Evolutionary conservation across 2,329 filamentous ascomycete species (phyloP), one percentile per base, ranked within the genome.

Genomic region (Trichoderma citrinoviride): DNA sequence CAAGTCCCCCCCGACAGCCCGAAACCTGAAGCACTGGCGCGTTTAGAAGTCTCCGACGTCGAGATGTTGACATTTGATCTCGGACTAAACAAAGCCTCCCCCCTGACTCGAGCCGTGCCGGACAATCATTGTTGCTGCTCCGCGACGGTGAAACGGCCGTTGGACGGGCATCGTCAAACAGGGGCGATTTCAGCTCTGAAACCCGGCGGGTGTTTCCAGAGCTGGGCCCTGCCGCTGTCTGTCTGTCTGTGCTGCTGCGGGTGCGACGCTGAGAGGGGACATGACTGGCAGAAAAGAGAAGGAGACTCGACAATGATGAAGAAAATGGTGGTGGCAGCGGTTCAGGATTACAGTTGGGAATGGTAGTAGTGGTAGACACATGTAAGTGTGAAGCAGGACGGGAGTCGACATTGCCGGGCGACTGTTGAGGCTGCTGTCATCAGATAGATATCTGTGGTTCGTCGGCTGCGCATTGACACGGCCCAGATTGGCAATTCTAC

Each of bases 101-200:
- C 17, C 46, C 41, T n/a, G 10, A 27, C 21, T 21, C 41, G 12
- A 41, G n/a, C 19, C 37, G 37, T 23, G 37, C 17, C 47, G 58
- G 58, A 52, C 25, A 44, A 61, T 53, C 43, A n/a, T 61, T 61
- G 58, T 49, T 44, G 46, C 58, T 33, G 5, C 17, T 33, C 58
- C 58, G 58, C 49, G 25, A 40, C 2, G 5, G n/a, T 21, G 14
- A n/a, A 40, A 25, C 21, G 12, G 44, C 40, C 46, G n/a, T 17
- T 21, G 41, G 37, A 44, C 19, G 40, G 41, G 15, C 25, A 52
- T 52, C 25, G 49, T 62, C 60, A 54, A 62, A 62, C 60, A 62
- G 60, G 47, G 60, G 60, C n/a, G 15, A 53, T 19, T 61, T 62
- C 40, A 61, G 23, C 60, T 37, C 21, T 53, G 60, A 53, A 62